These are phyloP conservation scores for Ustilago loliicola DNA, from an alignment of 1,284 basidiomycete species.

Conservation along the genomic window DNA sequence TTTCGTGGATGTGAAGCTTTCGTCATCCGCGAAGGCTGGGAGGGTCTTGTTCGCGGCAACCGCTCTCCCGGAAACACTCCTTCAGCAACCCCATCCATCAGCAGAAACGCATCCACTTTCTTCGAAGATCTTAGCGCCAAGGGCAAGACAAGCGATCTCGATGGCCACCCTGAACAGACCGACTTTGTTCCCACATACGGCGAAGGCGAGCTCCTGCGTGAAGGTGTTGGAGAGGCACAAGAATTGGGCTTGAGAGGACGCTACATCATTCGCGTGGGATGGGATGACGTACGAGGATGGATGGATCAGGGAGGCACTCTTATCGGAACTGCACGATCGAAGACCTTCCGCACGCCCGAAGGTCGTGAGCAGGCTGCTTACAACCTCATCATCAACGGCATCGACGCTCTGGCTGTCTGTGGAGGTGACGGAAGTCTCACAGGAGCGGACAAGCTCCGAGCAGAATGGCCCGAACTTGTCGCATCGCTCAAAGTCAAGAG, in stretches of 20 bases:
- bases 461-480: constrained; percentile 91
- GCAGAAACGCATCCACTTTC: constrained; percentile 43
- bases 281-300: constrained; percentile 98
- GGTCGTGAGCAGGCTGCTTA: constrained; percentile 87
- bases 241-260: constrained; percentile 79
- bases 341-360: constrained; percentile 86
- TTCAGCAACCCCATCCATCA: constrained; percentile 42
- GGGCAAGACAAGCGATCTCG: constrained; percentile 18
- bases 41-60: constrained; percentile 82
- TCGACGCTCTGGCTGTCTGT: constrained; percentile 95
- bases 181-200: constrained; percentile 82
- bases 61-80: constrained; percentile 51
- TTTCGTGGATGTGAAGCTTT: constrained; percentile 76
- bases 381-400: constrained; percentile 94
- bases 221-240: constrained; percentile 85
- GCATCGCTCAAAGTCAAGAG: constrained; percentile 77
- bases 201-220: constrained; percentile 87
- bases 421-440: constrained; percentile 97
- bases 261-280: constrained; percentile 95
- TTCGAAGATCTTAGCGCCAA: constrained; percentile 33
- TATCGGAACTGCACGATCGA: constrained; percentile 93
- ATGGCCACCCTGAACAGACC: constrained; percentile 45
- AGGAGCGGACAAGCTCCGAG: constrained; percentile 91
- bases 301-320: constrained; percentile 88
- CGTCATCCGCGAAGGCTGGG: constrained; percentile 87